phyloP scores from a whole-genome alignment of 768 basidiomycete species.

The Hypsizygus marmoreus region DNA sequence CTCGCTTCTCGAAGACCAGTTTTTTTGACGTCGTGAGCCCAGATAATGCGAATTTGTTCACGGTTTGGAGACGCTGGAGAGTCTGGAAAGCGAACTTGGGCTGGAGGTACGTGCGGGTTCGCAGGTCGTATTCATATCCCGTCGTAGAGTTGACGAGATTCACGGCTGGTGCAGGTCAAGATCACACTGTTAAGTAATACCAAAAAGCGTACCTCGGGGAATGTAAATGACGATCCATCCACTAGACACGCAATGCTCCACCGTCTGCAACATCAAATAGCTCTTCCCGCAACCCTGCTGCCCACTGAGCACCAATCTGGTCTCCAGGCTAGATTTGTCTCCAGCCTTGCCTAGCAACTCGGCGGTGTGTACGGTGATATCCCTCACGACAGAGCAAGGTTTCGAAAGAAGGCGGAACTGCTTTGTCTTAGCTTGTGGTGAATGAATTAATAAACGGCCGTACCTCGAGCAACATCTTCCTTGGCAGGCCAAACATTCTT shows the following conservation, averaged over 20 bases:
- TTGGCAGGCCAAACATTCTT: conserved; percentile 73
- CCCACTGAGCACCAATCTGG: conserved; percentile 71
- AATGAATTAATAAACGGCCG: conserved; percentile 17
- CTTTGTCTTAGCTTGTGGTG: neutral
- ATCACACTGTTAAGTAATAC: neutral
- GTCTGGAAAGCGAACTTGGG: conserved; percentile 63
- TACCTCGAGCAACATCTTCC: conserved; percentile 72
- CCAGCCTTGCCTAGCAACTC: conserved; percentile 54
- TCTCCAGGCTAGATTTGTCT: conserved; percentile 48
- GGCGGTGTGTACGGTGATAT: conserved; percentile 59
- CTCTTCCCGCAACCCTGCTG: conserved; percentile 81
- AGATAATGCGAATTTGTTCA: conserved; percentile 52
- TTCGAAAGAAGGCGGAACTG: conserved; percentile 71
- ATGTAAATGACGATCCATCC: conserved; percentile 87
- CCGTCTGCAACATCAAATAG: conserved; percentile 73
- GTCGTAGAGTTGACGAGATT: conserved; percentile 75
- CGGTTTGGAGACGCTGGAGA: conserved; percentile 59
- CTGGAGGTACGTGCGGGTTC: conserved; percentile 78
- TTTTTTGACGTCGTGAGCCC: conserved; percentile 42
- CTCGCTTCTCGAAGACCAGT: conserved; percentile 48
- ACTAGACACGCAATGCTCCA: conserved; percentile 61
- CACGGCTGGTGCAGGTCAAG: conserved; percentile 24
- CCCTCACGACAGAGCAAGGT: conserved; percentile 73
- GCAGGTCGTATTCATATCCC: conserved; percentile 70
- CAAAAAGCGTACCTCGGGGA: conserved; percentile 59